Evolutionary conservation across 176 grass and related monocot species (phyloP).

Genomic region (Pontederia crassipes): DNA sequence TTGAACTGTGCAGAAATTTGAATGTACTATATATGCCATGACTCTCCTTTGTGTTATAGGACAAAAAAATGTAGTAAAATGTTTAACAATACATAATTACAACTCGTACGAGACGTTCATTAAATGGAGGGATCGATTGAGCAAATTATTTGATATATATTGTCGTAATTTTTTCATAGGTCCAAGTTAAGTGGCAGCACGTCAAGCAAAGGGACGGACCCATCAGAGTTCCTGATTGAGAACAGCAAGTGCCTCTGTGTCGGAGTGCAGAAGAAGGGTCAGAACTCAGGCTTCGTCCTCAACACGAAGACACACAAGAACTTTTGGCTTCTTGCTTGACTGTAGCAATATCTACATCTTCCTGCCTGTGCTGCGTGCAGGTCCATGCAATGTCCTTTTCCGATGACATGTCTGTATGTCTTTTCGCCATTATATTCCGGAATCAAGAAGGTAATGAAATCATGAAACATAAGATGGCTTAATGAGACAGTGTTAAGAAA

Average conservation of each 20-base stretch:
- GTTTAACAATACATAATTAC: background rate
- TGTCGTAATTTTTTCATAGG: background rate
- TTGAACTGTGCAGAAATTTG: too few relatives aligned
- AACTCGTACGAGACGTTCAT: background rate
- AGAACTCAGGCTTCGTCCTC: slow-evolving; percentile 71
- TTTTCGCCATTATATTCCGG: too few relatives aligned
- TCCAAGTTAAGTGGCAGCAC: slow-evolving; percentile 29
- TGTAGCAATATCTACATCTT: background rate
- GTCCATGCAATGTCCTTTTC: too few relatives aligned
- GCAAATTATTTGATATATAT: background rate
- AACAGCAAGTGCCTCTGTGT: slow-evolving; percentile 81
- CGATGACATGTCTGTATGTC: too few relatives aligned
- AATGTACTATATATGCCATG: too few relatives aligned
- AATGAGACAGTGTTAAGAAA: too few relatives aligned
- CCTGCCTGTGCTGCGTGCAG: background rate
- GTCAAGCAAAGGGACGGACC: slow-evolving; percentile 40
- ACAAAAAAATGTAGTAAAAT: background rate
- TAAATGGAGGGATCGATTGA: background rate
- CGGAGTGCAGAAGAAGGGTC: slow-evolving; percentile 78
- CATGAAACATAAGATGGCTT: too few relatives aligned
- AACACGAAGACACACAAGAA: slow-evolving; percentile 86
- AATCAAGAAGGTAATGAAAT: too few relatives aligned
- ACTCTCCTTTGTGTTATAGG: too few relatives aligned
- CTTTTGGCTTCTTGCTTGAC: slow-evolving; percentile 70
- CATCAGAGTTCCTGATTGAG: slow-evolving; percentile 69